These are phyloP conservation scores for Pleurotus cornucopiae DNA, from an alignment of 768 basidiomycete genomes.

Conservation along the genomic window DNA sequence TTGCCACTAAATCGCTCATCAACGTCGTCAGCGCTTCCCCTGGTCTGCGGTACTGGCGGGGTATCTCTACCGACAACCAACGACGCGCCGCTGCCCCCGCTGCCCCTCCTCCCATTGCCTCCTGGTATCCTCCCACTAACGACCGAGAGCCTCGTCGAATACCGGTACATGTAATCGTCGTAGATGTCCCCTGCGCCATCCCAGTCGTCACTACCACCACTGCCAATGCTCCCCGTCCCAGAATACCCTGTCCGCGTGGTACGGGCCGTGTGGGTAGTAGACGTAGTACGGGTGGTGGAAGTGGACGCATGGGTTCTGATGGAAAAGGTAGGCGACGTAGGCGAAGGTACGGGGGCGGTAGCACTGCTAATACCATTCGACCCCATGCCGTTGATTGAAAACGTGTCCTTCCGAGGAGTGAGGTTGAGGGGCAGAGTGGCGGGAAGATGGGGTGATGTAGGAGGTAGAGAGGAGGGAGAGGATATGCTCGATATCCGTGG, in stretches of 20 bases:
- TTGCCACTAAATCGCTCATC: slow-evolving; percentile 14
- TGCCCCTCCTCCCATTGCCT: not conserved
- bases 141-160: slow-evolving; percentile 44
- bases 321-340: not conserved
- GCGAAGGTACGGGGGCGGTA: not conserved
- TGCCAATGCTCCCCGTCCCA: not conserved
- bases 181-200: slow-evolving; percentile 73
- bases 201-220: slow-evolving; percentile 38
- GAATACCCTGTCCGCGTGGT: not conserved
- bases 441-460: not conserved
- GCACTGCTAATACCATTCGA: too few relatives aligned
- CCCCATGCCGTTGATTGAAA: not conserved
- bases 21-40: slow-evolving; percentile 6
- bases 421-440: not conserved
- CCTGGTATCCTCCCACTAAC: slow-evolving; percentile 7
- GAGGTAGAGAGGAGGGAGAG: not conserved
- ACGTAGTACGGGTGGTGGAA: not conserved
- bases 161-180: slow-evolving; percentile 70
- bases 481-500: not conserved
- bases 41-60: slow-evolving; percentile 6
- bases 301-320: not conserved
- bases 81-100: not conserved
- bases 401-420: not conserved
- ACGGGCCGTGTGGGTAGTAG: not conserved
- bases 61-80: slow-evolving; percentile 3